Evolutionary conservation across 2,329 filamentous ascomycete genomes (phyloP).

Genomic region (Aureobasidium sp.): DNA sequence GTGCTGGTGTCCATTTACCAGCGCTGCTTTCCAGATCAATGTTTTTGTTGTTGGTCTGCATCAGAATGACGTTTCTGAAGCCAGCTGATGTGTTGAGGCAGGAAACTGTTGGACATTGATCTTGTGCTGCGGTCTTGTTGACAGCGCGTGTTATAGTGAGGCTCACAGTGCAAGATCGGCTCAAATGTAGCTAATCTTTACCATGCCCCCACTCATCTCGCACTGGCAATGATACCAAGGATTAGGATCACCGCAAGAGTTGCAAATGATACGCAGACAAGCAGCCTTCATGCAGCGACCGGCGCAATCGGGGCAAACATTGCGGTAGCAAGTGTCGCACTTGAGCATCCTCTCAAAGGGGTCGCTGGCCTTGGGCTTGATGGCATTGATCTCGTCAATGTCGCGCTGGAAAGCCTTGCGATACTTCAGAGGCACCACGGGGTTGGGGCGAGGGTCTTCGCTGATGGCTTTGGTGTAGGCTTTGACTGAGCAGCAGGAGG

Average conservation of each 20-base stretch:
- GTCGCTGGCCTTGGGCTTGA: slow-evolving; percentile 16
- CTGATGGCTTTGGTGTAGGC: slow-evolving; percentile 2
- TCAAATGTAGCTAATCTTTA: slow-evolving; percentile 1
- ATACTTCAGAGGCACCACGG: slow-evolving; percentile 3
- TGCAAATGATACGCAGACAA: slow-evolving; percentile 6
- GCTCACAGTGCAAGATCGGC: background rate
- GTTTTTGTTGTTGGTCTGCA: background rate
- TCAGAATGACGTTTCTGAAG: background rate
- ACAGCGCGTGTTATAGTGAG: background rate
- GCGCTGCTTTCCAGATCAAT: background rate
- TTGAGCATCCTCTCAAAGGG: slow-evolving; percentile 18
- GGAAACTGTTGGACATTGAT: background rate
- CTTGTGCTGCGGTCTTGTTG: background rate
- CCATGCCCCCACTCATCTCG: background rate
- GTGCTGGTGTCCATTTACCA: background rate
- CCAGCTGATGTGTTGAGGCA: background rate
- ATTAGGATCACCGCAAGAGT: background rate
- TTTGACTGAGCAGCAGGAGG: slow-evolving; percentile 16
- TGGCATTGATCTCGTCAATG: slow-evolving; percentile 3
- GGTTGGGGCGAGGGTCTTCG: slow-evolving; percentile 11
- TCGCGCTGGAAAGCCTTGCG: background rate
- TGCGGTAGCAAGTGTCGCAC: slow-evolving; percentile 18
- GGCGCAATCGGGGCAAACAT: slow-evolving; percentile 18
- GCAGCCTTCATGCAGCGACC: slow-evolving; percentile 4
- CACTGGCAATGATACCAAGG: slow-evolving; percentile 2